Evolutionary conservation across 1,284 basidiomycete species (phyloP), one percentile per base, ranked within the genome.

Genomic region (Volvariella volvacea): DNA sequence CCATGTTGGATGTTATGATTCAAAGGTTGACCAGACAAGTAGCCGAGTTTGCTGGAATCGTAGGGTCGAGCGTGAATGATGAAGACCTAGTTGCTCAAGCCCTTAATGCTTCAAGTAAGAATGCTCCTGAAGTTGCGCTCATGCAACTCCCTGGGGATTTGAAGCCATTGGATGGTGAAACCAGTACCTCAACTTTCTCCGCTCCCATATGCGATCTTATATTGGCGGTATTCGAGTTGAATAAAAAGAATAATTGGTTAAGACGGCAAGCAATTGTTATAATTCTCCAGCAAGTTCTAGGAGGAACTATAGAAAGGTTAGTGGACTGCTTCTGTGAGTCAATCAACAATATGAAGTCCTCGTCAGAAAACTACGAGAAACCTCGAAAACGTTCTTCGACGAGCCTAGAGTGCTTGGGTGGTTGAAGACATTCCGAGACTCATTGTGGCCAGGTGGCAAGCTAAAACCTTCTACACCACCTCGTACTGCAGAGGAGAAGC

Each of bases 211-310:
- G 92, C 56, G 93, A 98, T 58, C 70, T 98, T 21, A 75, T 97
- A 31, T 75, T 97, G 43, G 90, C 93, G 17, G 73, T 97, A 6
- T 98, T 98, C 53, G 92, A 97, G 63, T 77, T 98, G 19, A 86
- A 96, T 64, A 91, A 92, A 69, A 88, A 90, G 62, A 90, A 94
- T 56, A 94, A 94, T 53, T 99, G 95, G 95, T 70, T 98, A 22
- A 74, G 94, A 42, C 74, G 92, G n/a, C 94, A 97, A 62, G 94
- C 95, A 1, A 92, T 97, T 52, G 88, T 97, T 10, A 91, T 98
- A 45, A 92, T 98, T 48, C 67, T 98, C 39, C 95, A 98, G 62
- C 94, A 98, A 59, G 82, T 97, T 3, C 72, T 99, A 3, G 95
- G 94, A 4, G 88, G 89, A 8, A 98, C 95, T 0, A 92, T 98